Base-by-base conservation (phyloP, 2,329 filamentous ascomycete genomes). In the Daldinia eschscholtzii region DNA sequence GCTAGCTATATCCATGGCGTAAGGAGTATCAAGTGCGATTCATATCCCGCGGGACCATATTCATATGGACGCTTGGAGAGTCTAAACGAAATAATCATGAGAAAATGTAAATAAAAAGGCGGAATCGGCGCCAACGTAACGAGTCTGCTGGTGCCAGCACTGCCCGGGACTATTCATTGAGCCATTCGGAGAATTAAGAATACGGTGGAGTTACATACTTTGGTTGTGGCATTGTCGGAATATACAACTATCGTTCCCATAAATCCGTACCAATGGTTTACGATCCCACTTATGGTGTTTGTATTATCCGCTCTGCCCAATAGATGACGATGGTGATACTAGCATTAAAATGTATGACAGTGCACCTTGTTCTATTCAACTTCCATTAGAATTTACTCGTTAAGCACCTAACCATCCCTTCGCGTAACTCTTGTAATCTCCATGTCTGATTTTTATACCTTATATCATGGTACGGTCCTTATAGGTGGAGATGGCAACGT, bases 1-100 rank as follows among this genome's bases (percentile, higher is more conserved):
- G 23, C 37, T 55, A 10, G 46, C 30, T 7, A 52, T 23, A 57
- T 62, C 37, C 48, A 33, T 55, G 39, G n/a, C 13, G 37, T 35
- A 18, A 20, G 6, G 30, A 50, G 6, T 50, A 2, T 15, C n/a
- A 23, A 26, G 12, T 20, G 20, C 10, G 10, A 23, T 50, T 15
- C 26, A 30, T 50, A 30, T 50, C 13, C n/a, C 2, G 30, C n/a
- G 15, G 26, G 13, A 50, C 4, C 12, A 50, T 30, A 18, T 2
- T 30, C 46, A 1, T 30, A 30, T n/a, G 15, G 13, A 7, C n/a
- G 13, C 15, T 15, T 30, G 26, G 13, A 50, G 26, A 50, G 26
- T 3, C 2, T 12, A 13, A 30, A 7, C 13, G 7, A 23, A 30
- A 30, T 28, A 48, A 4, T 5, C 1, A 15, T 15, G 7, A 6